Evolutionary conservation across 306 rosid genomes (phyloP).

Genomic region (Trifolium subterraneum): DNA sequence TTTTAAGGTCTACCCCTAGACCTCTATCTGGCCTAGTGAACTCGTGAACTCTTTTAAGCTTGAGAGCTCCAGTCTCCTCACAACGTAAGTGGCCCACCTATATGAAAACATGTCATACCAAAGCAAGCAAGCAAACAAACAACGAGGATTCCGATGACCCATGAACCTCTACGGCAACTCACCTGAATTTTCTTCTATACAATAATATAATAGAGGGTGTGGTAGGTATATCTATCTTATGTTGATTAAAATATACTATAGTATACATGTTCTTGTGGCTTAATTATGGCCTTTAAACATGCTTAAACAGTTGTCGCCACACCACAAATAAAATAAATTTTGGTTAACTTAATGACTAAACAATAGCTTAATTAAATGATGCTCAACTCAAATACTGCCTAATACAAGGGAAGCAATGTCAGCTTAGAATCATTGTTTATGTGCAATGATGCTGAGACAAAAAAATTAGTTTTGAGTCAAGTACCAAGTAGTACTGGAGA

Average conservation of each 20-base stretch:
- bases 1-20: too few relatives aligned
- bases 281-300: neutral
- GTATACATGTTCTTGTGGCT: neutral
- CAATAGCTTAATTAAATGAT: constrained; percentile 5
- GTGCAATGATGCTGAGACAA: neutral
- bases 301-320: neutral
- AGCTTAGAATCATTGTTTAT: neutral
- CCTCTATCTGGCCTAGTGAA: too few relatives aligned
- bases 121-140: neutral
- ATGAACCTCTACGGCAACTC: too few relatives aligned
- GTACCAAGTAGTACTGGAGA: neutral
- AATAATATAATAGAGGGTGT: too few relatives aligned
- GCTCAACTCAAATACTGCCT: neutral
- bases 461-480: neutral
- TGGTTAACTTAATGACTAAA: neutral
- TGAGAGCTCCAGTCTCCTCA: too few relatives aligned
- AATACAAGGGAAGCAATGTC: neutral
- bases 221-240: neutral
- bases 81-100: neutral
- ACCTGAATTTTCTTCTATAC: too few relatives aligned
- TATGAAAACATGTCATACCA: neutral
- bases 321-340: neutral
- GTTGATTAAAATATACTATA: neutral
- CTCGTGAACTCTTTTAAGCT: too few relatives aligned
- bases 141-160: too few relatives aligned